A percentile compares a stretch with the other conserved stretches of the same genome.
Evolutionary conservation across 2,329 filamentous ascomycete species (phyloP).

Genomic region (Ophiosphaerella herpotricha): DNA sequence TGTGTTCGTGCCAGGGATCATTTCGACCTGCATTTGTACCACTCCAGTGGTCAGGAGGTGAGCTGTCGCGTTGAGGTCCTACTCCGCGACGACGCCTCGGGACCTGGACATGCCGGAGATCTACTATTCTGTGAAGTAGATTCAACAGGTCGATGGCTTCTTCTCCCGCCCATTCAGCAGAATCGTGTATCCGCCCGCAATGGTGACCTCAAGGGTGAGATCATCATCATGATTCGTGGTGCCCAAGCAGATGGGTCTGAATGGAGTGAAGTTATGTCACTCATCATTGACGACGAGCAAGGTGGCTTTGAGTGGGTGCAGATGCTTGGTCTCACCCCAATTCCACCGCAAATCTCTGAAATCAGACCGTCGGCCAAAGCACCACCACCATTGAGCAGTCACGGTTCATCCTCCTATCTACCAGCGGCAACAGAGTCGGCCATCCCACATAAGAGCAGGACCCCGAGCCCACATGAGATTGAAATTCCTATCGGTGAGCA

Average conservation of each 20-base stretch:
- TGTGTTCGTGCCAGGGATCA: conserved; percentile 89
- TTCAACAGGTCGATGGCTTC: conserved; percentile 74
- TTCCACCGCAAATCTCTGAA: conserved; percentile 61
- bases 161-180: conserved; percentile 86
- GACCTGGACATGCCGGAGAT: conserved; percentile 72
- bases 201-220: conserved; percentile 71
- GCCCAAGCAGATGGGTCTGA: conserved; percentile 62
- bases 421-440: conserved; percentile 41
- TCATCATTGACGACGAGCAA: conserved; percentile 76
- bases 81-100: conserved; percentile 77
- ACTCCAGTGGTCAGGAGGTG: conserved; percentile 88
- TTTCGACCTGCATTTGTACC: conserved; percentile 81
- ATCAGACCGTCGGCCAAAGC: conserved; percentile 56
- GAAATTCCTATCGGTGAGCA: conserved; percentile 67
- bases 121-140: conserved; percentile 93
- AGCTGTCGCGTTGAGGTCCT: conserved; percentile 89
- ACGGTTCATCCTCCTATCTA: conserved; percentile 59
- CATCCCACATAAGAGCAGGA: conserved; percentile 45
- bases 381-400: conserved; percentile 51
- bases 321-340: conserved; percentile 72
- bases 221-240: conserved; percentile 87
- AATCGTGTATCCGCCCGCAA: conserved; percentile 77
- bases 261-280: conserved; percentile 84
- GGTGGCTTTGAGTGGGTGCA: conserved; percentile 85
- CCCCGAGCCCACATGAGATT: conserved; percentile 58